These are phyloP conservation scores for Boletus tomentosulus DNA, from an alignment of 768 basidiomycete genomes.

Conservation along the genomic window DNA sequence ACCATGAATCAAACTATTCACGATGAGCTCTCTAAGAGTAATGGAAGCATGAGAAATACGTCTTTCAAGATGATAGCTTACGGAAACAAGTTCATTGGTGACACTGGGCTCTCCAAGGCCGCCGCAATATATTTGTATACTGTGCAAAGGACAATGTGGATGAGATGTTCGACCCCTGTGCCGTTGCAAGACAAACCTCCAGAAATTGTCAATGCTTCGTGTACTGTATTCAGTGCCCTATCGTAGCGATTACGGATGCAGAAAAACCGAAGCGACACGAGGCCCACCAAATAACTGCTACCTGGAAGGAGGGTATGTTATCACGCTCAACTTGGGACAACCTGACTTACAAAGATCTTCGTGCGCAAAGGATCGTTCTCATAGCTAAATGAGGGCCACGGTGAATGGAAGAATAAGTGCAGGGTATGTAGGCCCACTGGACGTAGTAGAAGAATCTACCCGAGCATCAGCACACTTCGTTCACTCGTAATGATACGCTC, in stretches of 20 bases:
- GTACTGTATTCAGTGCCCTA: background rate
- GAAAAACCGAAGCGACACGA: background rate
- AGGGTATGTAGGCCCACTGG: background rate
- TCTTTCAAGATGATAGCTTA: background rate
- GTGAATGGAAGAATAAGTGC: background rate
- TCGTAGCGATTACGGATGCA: background rate
- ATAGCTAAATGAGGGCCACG: background rate
- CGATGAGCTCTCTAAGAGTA: background rate
- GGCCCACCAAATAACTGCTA: background rate
- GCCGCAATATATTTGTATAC: background rate
- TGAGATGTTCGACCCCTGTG: background rate
- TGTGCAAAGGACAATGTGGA: background rate
- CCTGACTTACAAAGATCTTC: background rate
- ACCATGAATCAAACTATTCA: background rate
- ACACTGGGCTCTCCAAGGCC: background rate
- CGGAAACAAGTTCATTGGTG: background rate
- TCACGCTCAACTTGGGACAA: background rate
- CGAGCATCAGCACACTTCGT: background rate
- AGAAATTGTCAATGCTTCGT: background rate
- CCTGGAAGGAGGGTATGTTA: background rate
- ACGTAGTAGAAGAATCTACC: constrained; percentile 2
- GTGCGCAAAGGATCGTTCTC: background rate
- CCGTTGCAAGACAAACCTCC: background rate
- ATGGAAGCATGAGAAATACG: too few relatives aligned
- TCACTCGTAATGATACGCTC: background rate